Percentiles rank a stretch among this genome's conserved stretches.
Evolutionary conservation across 2,329 filamentous ascomycete species (phyloP).

Genomic region (Aspergillus tanneri): DNA sequence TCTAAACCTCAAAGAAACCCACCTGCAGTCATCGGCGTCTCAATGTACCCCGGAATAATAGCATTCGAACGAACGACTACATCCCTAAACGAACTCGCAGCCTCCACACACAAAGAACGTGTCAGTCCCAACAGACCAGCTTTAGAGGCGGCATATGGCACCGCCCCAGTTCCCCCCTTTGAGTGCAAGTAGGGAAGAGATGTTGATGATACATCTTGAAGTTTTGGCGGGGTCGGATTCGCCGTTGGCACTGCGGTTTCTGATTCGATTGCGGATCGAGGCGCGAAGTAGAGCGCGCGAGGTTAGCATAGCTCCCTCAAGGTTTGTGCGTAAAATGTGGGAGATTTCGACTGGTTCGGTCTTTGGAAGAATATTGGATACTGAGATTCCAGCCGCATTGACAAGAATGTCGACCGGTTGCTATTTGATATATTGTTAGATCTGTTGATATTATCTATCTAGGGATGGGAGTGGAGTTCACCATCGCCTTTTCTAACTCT

Average conservation of each 20-base stretch:
- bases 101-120: slow-evolving; percentile 36
- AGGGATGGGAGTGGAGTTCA: slow-evolving; percentile 17
- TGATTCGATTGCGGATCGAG: slow-evolving; percentile 32
- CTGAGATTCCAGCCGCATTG: slow-evolving; percentile 75
- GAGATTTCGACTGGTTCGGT: slow-evolving; percentile 54
- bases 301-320: slow-evolving; percentile 50
- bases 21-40: slow-evolving; percentile 77
- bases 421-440: slow-evolving; percentile 19
- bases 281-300: slow-evolving; percentile 41
- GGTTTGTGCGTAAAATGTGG: slow-evolving; percentile 66
- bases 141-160: slow-evolving; percentile 76
- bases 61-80: slow-evolving; percentile 72
- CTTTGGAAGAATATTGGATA: slow-evolving; percentile 62
- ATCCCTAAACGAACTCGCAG: slow-evolving; percentile 56
- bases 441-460: not conserved
- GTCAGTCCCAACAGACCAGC: slow-evolving; percentile 69
- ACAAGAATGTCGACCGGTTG: slow-evolving; percentile 61
- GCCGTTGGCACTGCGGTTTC: slow-evolving; percentile 15
- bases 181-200: slow-evolving; percentile 71
- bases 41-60: slow-evolving; percentile 78
- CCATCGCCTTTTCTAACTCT: slow-evolving; percentile 42
- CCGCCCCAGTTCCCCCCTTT: slow-evolving; percentile 69
- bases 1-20: slow-evolving; percentile 23
- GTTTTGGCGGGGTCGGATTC: slow-evolving; percentile 43
- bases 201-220: slow-evolving; percentile 76